These are phyloP conservation scores for Benincasa hispida DNA, from an alignment of 306 rosid species.

Conservation along the genomic window DNA sequence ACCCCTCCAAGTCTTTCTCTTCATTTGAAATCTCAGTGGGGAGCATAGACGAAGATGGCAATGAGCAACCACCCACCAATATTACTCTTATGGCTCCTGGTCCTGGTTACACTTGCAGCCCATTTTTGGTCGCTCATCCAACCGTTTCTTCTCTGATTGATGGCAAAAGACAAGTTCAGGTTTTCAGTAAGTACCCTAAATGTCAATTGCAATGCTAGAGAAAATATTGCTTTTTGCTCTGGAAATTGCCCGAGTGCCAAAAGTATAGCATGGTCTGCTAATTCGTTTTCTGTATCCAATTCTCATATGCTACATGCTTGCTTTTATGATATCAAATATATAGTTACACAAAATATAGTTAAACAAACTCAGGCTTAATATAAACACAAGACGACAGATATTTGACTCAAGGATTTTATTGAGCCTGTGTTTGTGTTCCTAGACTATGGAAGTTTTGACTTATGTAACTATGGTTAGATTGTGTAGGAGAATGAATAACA, in stretches of 20 bases:
- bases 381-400: too few relatives aligned
- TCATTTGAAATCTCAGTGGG: slow-evolving; percentile 58
- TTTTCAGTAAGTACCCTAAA: slow-evolving; percentile 38
- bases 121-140: slow-evolving; percentile 36
- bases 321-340: not conserved
- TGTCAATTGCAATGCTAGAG: not conserved
- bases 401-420: too few relatives aligned
- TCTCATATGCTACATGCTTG: not conserved
- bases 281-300: not conserved
- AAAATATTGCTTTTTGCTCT: not conserved
- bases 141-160: slow-evolving; percentile 37
- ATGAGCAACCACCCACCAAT: slow-evolving; percentile 32
- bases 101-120: slow-evolving; percentile 70
- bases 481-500: too few relatives aligned
- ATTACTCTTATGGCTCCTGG: slow-evolving; percentile 62
- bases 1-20: slow-evolving; percentile 41
- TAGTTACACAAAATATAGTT: not conserved
- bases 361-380: not conserved
- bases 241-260: not conserved
- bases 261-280: not conserved
- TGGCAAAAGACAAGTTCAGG: slow-evolving; percentile 53
- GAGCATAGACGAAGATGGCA: slow-evolving; percentile 15
- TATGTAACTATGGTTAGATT: too few relatives aligned
- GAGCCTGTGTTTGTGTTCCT: too few relatives aligned
- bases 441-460: too few relatives aligned